Evolutionary conservation across 2,329 filamentous ascomycete species (phyloP).

Genomic region (Neonectria magnoliae): DNA sequence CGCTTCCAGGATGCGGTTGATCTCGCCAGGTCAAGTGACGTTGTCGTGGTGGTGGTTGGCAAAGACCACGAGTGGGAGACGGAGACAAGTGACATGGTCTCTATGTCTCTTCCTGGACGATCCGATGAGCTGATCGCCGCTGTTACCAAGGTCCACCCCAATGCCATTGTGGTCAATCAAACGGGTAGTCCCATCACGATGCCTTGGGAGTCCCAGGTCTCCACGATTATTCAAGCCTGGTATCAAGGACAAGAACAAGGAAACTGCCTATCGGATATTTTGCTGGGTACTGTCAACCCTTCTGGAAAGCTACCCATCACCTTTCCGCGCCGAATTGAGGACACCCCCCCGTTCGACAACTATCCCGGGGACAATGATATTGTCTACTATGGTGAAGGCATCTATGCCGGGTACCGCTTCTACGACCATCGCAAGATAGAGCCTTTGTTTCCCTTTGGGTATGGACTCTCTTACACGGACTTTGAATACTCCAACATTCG

Average conservation of each 20-base stretch:
- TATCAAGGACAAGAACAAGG: constrained; percentile 36
- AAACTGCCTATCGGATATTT: constrained; percentile 35
- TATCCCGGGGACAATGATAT: constrained; percentile 71
- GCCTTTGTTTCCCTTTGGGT: constrained; percentile 51
- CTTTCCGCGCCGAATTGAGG: constrained; percentile 69
- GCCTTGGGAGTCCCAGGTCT: constrained; percentile 50
- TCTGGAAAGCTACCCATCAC: constrained; percentile 70
- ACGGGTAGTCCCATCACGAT: constrained; percentile 44
- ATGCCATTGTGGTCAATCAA: constrained; percentile 30
- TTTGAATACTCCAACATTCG: constrained; percentile 50
- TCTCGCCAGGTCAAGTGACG: constrained; percentile 18
- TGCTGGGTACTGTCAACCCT: constrained; percentile 29
- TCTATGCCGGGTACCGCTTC: constrained; percentile 78
- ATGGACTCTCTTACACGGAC: constrained; percentile 27
- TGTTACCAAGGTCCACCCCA: constrained; percentile 11
- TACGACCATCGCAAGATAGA: constrained; percentile 64
- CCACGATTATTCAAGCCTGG: constrained; percentile 35
- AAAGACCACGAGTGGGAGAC: constrained; percentile 32
- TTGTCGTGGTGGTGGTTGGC: constrained; percentile 22
- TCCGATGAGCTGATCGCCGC: constrained; percentile 21
- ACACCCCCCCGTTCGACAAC: constrained; percentile 76
- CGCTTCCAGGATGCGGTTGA: constrained; percentile 23
- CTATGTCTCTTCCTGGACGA: constrained; percentile 25
- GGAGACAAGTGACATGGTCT: constrained; percentile 26
- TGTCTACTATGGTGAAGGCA: constrained; percentile 73